Evolutionary conservation across 495 filamentous ascomycete genomes (phyloP), one percentile per base, ranked within the genome.

Genomic region (Bombardia bombarda): DNA sequence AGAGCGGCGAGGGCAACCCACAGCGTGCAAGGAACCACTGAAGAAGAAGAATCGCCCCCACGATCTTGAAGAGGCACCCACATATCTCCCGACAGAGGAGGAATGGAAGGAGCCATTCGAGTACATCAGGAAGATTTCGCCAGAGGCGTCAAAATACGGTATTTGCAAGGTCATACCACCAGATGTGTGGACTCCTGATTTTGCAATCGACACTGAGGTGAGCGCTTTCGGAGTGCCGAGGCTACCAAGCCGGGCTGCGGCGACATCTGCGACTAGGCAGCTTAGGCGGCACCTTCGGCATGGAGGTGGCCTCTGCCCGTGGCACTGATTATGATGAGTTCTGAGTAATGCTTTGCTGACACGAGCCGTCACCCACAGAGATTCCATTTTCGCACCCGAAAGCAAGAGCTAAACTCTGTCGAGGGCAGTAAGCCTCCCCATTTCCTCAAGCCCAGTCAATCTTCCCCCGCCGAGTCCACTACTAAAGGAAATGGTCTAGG

Each of bases 161-260:
- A 82, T 97, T 31, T 88, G 86, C 72, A 90, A 96, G 65, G 84
- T 99, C 46, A 84, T 97, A 43, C 92, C 93, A 10, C 92, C 92
- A 9, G 85, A 90, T 42, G 79, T 73, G 24, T 99, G 92, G 92
- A 89, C 93, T 45, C 92, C 92, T 13, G 71, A 83, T 32, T 97
- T 99, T 56, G 90, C 90, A 10, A 88, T 99, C 55, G 89, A 99
- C 65, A 96, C 92, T 14, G 87, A 96, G 82, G 90, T 96, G 71
- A 56, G 80, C 66, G 7, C 21, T 32, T 32, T 38, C 16, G 19
- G 14, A 14, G 2, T 28, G 26, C 26, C 26, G 26, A n/a, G n/a
- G n/a, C n/a, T n/a, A 8, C 26, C 6, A 28, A 8, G 26, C 10
- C 24, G 5, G 6, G 24, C 24, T 26, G 24, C 24, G 17, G 22